Conservation (phyloP, 1,139 yeast species). For the Yamadazyma jaroonii region DNA sequence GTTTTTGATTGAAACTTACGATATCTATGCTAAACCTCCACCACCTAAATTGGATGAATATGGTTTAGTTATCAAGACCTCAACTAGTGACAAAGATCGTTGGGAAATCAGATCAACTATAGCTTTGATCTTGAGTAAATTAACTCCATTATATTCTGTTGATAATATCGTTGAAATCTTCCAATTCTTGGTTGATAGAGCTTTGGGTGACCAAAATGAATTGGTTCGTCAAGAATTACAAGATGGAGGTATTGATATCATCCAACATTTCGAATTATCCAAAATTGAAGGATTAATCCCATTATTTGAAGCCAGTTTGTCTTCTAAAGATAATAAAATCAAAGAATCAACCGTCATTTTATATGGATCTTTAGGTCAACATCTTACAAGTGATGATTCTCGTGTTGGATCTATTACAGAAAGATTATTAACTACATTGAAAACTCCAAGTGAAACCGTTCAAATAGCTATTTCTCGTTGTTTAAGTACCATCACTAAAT, state of each 20-base stretch:
- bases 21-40: slow-evolving; percentile 68
- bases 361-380: slow-evolving; percentile 86
- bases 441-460: slow-evolving; percentile 85
- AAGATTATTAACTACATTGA: slow-evolving; percentile 69
- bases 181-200: slow-evolving; percentile 57
- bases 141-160: slow-evolving; percentile 48
- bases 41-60: slow-evolving; percentile 71
- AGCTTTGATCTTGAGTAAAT: slow-evolving; percentile 62
- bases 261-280: slow-evolving; percentile 60
- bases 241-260: slow-evolving; percentile 80
- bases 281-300: slow-evolving; percentile 72
- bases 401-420: slow-evolving; percentile 66
- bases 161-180: slow-evolving; percentile 49
- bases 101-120: slow-evolving; percentile 87
- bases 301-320: slow-evolving; percentile 64
- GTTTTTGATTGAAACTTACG: slow-evolving; percentile 52
- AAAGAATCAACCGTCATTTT: slow-evolving; percentile 81
- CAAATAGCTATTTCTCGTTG: slow-evolving; percentile 85
- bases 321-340: slow-evolving; percentile 55
- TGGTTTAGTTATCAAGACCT: slow-evolving; percentile 70
- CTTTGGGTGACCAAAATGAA: slow-evolving; percentile 71
- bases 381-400: slow-evolving; percentile 60
- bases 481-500: slow-evolving; percentile 74
- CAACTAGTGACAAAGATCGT: slow-evolving; percentile 60
- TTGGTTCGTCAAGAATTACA: slow-evolving; percentile 80